Evolutionary conservation across 1,139 yeast genomes (phyloP).

Genomic region (Pneumocystis wakefieldiae): DNA sequence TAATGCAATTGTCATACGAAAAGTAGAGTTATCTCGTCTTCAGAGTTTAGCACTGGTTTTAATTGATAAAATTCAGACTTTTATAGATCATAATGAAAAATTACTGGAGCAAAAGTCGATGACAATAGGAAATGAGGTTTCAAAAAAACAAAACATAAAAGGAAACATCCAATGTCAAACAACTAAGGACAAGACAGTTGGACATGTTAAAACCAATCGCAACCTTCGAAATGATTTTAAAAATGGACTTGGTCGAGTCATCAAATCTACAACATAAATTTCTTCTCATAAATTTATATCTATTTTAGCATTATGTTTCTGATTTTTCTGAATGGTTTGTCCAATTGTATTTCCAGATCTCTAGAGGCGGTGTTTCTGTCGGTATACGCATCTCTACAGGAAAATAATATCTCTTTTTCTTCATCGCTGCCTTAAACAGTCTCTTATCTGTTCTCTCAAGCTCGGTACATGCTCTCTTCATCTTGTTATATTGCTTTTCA

Average conservation of each 20-base stretch:
- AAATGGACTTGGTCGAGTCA: neutral
- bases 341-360: slow-evolving; percentile 66
- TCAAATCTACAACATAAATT: neutral
- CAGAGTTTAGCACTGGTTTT: slow-evolving; percentile 79
- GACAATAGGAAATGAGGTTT: slow-evolving; percentile 5
- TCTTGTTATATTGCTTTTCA: slow-evolving; percentile 48
- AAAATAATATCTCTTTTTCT: slow-evolving; percentile 34
- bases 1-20: slow-evolving; percentile 47
- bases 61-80: slow-evolving; percentile 71
- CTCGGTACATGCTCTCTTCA: slow-evolving; percentile 59
- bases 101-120: slow-evolving; percentile 23
- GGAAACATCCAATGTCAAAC: neutral
- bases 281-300: neutral
- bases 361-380: slow-evolving; percentile 77
- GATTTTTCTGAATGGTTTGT: slow-evolving; percentile 20
- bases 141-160: neutral
- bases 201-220: neutral
- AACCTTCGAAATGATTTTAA: neutral
- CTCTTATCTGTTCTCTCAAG: slow-evolving; percentile 38
- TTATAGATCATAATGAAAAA: slow-evolving; percentile 65
- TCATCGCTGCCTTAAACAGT: slow-evolving; percentile 34
- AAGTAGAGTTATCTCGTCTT: slow-evolving; percentile 67
- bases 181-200: neutral
- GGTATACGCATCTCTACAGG: slow-evolving; percentile 78
- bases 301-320: neutral